Conservation (phyloP, 495 filamentous ascomycete species). For the Lophiotrema nucula region DNA sequence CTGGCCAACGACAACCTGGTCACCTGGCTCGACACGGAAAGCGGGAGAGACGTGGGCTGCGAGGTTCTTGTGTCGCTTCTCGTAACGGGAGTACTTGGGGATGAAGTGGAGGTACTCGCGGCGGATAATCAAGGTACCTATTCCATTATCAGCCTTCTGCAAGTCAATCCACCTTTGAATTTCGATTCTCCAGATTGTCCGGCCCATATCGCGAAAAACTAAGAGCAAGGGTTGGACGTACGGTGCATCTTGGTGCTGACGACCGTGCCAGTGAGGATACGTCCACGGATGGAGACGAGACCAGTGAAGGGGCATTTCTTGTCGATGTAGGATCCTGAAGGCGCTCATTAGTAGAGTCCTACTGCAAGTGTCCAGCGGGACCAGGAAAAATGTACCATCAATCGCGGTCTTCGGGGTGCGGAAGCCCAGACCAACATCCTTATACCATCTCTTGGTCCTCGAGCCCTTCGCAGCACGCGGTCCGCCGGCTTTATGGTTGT, state of each 20-base stretch:
- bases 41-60: slow-evolving; percentile 97
- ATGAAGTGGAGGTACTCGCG: slow-evolving; percentile 99
- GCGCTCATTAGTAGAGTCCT: too few species aligned
- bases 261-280: slow-evolving; percentile 98
- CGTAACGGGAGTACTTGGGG: slow-evolving; percentile 98
- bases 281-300: slow-evolving; percentile 95
- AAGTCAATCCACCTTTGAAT: neutral
- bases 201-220: too few species aligned
- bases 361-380: too few species aligned
- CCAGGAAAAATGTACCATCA: too few species aligned
- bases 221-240: too few species aligned
- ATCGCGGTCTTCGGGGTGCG: slow-evolving; percentile 96
- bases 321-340: slow-evolving; percentile 98
- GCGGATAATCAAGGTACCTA: slow-evolving; percentile 86
- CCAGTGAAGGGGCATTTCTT: slow-evolving; percentile 99
- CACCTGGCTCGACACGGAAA: slow-evolving; percentile 99
- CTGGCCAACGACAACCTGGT: slow-evolving; percentile 98
- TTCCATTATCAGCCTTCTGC: neutral
- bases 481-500: slow-evolving; percentile 65
- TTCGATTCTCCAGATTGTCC: too few species aligned
- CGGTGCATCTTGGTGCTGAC: slow-evolving; percentile 99
- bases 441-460: slow-evolving; percentile 94
- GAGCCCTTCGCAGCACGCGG: slow-evolving; percentile 83
- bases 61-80: slow-evolving; percentile 99
- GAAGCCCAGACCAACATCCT: slow-evolving; percentile 99